Percentiles rank a stretch among this genome's conserved stretches.
phyloP scores from a whole-genome alignment of 768 basidiomycete species.

The Infundibulicybe gibba region DNA sequence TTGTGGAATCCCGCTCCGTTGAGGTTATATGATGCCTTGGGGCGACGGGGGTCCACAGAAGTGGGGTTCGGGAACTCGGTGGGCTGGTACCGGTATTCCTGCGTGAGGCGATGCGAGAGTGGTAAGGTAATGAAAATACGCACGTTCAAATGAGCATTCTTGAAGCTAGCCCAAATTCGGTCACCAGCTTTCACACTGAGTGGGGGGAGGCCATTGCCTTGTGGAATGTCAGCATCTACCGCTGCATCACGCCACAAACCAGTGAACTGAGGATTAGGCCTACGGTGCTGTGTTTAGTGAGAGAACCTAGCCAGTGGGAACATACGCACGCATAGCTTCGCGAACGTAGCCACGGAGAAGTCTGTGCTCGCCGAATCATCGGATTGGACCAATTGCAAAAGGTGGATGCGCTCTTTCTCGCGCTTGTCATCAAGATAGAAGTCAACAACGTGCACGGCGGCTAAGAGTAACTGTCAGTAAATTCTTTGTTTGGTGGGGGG shows the following conservation, averaged over 20 bases:
- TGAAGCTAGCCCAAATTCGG: slow-evolving; percentile 26
- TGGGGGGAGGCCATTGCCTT: slow-evolving; percentile 17
- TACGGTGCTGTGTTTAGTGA: slow-evolving; percentile 2
- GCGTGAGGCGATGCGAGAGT: not conserved
- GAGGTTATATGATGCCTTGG: slow-evolving; percentile 22
- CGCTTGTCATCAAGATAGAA: slow-evolving; percentile 43
- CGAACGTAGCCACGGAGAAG: slow-evolving; percentile 42
- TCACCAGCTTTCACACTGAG: slow-evolving; percentile 28
- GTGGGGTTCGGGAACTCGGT: slow-evolving; percentile 37
- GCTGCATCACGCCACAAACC: slow-evolving; percentile 32
- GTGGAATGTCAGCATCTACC: slow-evolving; percentile 22
- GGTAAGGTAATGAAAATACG: not conserved
- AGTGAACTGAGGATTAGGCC: slow-evolving; percentile 32
- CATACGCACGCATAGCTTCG: slow-evolving; percentile 40
- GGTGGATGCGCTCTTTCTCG: slow-evolving; percentile 30
- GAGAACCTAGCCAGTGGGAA: not conserved
- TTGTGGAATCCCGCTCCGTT: slow-evolving; percentile 36
- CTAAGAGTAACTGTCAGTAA: slow-evolving; percentile 11
- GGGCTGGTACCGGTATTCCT: slow-evolving; percentile 21
- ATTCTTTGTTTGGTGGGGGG: not conserved
- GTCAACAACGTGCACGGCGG: slow-evolving; percentile 40
- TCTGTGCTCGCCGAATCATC: slow-evolving; percentile 24
- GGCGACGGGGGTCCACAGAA: slow-evolving; percentile 35
- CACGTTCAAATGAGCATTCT: slow-evolving; percentile 29
- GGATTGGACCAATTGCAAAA: slow-evolving; percentile 27